Conservation (phyloP, 257 asterid species). For the Paulownia fortunei region DNA sequence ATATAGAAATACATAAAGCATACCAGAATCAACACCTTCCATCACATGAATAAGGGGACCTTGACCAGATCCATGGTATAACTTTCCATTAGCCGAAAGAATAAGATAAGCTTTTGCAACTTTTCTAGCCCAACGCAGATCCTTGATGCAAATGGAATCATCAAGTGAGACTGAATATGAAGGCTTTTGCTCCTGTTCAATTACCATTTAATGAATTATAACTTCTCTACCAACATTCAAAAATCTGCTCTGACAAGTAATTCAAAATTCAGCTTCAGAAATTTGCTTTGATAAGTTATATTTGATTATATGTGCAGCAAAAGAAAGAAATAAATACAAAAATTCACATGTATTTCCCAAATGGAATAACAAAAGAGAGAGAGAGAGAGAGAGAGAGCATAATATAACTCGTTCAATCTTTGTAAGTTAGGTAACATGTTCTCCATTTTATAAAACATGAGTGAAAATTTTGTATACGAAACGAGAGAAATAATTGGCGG, state of each 20-base stretch:
- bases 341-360: background rate
- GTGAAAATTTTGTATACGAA: background rate
- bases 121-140: conserved; percentile 69
- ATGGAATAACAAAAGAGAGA: background rate
- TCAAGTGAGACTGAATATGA: conserved; percentile 75
- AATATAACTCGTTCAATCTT: background rate
- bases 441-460: background rate
- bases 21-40: conserved; percentile 88
- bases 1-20: conserved; percentile 28
- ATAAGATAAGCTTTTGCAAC: conserved; percentile 61
- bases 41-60: conserved; percentile 50
- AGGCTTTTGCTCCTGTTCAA: conserved; percentile 72
- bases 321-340: background rate
- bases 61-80: conserved; percentile 78
- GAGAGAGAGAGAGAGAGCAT: too few species aligned
- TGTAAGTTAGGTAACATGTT: background rate
- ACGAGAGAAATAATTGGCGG: background rate
- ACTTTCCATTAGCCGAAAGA: conserved; percentile 67
- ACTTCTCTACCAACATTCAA: conserved; percentile 20
- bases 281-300: conserved; percentile 5
- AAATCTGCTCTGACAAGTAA: conserved; percentile 11
- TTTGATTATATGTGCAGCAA: background rate
- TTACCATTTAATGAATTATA: conserved; percentile 17
- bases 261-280: conserved; percentile 6
- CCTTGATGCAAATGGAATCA: conserved; percentile 62